Conservation (phyloP, 345 rosid genomes). For the Nasturtium officinale region DNA sequence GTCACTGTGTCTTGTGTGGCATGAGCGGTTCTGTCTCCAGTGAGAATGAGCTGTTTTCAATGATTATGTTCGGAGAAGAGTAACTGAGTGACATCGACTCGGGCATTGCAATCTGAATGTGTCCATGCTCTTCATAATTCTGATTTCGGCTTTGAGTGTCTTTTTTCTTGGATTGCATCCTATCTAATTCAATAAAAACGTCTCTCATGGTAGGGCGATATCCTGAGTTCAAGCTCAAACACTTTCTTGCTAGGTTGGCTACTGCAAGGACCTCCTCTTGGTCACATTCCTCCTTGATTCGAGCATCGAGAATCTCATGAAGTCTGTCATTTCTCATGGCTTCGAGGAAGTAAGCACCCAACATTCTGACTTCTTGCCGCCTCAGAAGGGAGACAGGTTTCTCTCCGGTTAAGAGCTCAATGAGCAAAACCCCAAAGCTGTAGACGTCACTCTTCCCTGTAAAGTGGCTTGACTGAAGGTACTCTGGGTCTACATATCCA, state of each 20-base stretch:
- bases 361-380: constrained; percentile 35
- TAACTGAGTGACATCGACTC: constrained; percentile 19
- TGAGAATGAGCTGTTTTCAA: constrained; percentile 29
- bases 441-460: constrained; percentile 41
- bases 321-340: constrained; percentile 37
- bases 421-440: constrained; percentile 45
- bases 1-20: constrained; percentile 34
- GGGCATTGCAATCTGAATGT: background rate
- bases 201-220: constrained; percentile 54
- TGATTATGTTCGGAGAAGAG: constrained; percentile 10
- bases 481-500: constrained; percentile 42
- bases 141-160: constrained; percentile 13
- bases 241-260: constrained; percentile 45
- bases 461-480: constrained; percentile 40
- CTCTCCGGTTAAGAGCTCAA: constrained; percentile 48
- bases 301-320: constrained; percentile 43
- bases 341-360: constrained; percentile 43
- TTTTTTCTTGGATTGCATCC: constrained; percentile 20
- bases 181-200: constrained; percentile 36
- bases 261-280: constrained; percentile 38
- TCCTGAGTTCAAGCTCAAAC: constrained; percentile 43
- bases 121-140: constrained; percentile 15
- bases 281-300: constrained; percentile 18
- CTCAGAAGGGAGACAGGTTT: constrained; percentile 42
- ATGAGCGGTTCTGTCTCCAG: constrained; percentile 6